Conservation (phyloP, 202 grass and related monocot genomes). For the Digitaria exilis region DNA sequence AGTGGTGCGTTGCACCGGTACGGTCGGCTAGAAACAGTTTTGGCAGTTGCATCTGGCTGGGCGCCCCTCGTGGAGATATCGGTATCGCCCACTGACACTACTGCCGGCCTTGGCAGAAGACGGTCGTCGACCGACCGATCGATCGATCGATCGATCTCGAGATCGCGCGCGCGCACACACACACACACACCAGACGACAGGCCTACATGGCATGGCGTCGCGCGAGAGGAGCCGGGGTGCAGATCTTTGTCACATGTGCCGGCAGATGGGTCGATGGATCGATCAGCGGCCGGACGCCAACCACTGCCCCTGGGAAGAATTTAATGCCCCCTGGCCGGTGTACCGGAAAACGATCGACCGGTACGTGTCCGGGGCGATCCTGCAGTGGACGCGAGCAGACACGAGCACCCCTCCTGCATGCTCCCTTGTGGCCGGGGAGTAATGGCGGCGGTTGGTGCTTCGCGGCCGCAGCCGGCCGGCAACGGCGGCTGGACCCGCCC, state of each 20-base stretch:
- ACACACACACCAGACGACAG: background rate
- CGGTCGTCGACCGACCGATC: too few species aligned
- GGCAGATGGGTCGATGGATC: background rate
- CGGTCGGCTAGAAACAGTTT: conserved; percentile 5
- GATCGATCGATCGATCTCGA: background rate
- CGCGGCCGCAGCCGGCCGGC: too few species aligned
- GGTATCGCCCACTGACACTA: background rate
- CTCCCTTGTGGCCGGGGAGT: background rate
- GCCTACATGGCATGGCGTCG: conserved; percentile 8
- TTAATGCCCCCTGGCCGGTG: background rate
- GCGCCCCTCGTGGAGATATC: background rate
- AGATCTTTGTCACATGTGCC: background rate
- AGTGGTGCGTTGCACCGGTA: background rate
- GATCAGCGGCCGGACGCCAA: background rate
- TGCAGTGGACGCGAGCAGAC: too few species aligned
- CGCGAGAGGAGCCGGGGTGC: background rate
- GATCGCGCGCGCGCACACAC: too few species aligned
- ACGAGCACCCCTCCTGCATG: background rate
- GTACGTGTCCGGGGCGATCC: background rate
- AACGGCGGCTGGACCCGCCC: too few species aligned
- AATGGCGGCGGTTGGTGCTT: too few species aligned
- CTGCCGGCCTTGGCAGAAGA: background rate
- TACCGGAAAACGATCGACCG: conserved; percentile 7
- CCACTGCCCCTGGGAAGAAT: background rate
- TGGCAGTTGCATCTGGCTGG: conserved; percentile 35